These are phyloP conservation scores for Moesziomyces aphidis DNA, from an alignment of 1,284 basidiomycete genomes.

Conservation along the genomic window DNA sequence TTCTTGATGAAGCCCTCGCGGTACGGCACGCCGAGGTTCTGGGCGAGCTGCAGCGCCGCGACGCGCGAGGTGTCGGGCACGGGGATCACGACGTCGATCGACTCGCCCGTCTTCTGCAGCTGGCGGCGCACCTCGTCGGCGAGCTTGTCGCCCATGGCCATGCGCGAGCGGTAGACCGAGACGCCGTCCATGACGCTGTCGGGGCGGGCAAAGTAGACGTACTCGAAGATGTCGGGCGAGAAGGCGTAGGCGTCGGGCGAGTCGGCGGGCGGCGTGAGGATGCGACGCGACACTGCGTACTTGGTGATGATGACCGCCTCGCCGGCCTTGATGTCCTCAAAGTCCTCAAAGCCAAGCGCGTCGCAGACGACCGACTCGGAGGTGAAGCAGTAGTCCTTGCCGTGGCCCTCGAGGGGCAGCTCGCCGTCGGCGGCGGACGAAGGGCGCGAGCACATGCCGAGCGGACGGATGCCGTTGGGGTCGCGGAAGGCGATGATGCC, in stretches of 20 bases:
- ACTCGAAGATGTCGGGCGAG: slow-evolving; percentile 97
- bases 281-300: slow-evolving; percentile 58
- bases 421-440: slow-evolving; percentile 25
- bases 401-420: slow-evolving; percentile 45
- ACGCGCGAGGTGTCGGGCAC: slow-evolving; percentile 97
- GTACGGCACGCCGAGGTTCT: slow-evolving; percentile 89
- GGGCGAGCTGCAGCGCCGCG: slow-evolving; percentile 93
- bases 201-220: slow-evolving; percentile 97
- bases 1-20: slow-evolving; percentile 99
- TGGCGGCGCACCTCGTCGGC: slow-evolving; percentile 86
- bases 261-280: slow-evolving; percentile 50
- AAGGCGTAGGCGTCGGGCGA: slow-evolving; percentile 51
- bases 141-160: slow-evolving; percentile 98
- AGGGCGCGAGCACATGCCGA: slow-evolving; percentile 69
- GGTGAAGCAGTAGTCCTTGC: slow-evolving; percentile 85
- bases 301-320: slow-evolving; percentile 91
- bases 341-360: slow-evolving; percentile 87
- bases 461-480: slow-evolving; percentile 96
- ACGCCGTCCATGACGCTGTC: slow-evolving; percentile 98
- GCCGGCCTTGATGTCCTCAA: slow-evolving; percentile 94
- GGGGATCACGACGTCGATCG: slow-evolving; percentile 85
- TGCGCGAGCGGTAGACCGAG: slow-evolving; percentile 94
- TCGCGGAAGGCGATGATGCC: slow-evolving; percentile 98
- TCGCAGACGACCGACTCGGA: slow-evolving; percentile 97
- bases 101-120: slow-evolving; percentile 73